These are phyloP conservation scores for Suhomyces sp. DNA, from an alignment of 805 yeast species.

Conservation along the genomic window DNA sequence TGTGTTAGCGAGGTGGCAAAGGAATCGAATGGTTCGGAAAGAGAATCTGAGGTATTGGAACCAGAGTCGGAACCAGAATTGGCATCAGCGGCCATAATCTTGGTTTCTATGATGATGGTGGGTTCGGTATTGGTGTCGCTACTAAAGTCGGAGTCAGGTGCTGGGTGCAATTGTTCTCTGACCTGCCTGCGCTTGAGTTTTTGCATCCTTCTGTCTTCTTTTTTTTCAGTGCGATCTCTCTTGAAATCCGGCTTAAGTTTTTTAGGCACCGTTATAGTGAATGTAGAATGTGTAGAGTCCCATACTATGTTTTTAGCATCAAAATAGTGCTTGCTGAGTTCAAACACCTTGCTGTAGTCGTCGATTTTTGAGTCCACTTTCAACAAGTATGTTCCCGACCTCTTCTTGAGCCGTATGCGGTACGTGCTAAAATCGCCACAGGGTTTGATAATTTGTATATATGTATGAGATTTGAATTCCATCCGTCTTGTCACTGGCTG, in stretches of 20 bases:
- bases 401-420: constrained; percentile 17
- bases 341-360: constrained; percentile 16
- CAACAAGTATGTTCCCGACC: constrained; percentile 12
- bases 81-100: constrained; percentile 1
- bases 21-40: not conserved
- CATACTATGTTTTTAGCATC: not conserved
- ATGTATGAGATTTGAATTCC: constrained; percentile 15
- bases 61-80: not conserved
- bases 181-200: constrained; percentile 6
- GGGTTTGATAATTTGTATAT: constrained; percentile 18
- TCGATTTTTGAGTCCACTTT: constrained; percentile 17
- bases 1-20: not conserved
- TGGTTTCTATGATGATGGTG: not conserved
- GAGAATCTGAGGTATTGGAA: not conserved
- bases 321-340: constrained; percentile 8
- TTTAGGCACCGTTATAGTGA: not conserved
- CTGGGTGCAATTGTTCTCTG: not conserved
- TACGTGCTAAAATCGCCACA: constrained; percentile 18
- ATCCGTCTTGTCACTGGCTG: constrained; percentile 12
- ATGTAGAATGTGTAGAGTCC: not conserved
- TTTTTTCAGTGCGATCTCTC: not conserved
- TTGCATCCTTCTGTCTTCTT: not conserved
- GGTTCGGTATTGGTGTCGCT: not conserved
- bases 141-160: not conserved
- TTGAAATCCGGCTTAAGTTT: not conserved